phyloP scores from a whole-genome alignment of 140 eudicot species.

The Flaveria floridana region DNA sequence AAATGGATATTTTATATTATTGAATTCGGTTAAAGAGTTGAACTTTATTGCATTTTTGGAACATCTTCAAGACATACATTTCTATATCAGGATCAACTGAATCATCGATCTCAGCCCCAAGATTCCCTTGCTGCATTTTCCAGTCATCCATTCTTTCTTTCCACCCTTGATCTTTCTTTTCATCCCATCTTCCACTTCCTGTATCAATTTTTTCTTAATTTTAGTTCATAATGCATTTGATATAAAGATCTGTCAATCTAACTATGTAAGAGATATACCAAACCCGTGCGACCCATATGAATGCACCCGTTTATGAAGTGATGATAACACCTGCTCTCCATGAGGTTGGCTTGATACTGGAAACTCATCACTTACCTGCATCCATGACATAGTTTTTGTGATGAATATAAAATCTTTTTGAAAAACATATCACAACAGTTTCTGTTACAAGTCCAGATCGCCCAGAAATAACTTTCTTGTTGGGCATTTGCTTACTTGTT shows the following conservation, averaged over 20 bases:
- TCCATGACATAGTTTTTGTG: constrained; percentile 10
- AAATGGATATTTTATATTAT: neutral
- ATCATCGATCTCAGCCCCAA: constrained; percentile 65
- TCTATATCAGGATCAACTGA: constrained; percentile 78
- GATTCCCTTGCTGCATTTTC: constrained; percentile 22
- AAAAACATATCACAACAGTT: neutral
- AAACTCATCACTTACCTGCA: constrained; percentile 88
- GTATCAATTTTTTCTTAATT: neutral
- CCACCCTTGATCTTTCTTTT: constrained; percentile 83
- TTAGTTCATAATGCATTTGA: neutral
- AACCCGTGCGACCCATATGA: constrained; percentile 64
- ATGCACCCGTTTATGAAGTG: constrained; percentile 91
- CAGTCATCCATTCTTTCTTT: constrained; percentile 92
- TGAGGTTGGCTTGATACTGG: constrained; percentile 61
- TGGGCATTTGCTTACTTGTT: constrained; percentile 39
- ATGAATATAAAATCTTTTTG: neutral
- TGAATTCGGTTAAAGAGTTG: neutral
- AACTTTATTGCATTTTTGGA: too few species aligned
- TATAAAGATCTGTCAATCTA: neutral
- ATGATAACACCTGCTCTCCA: constrained; percentile 55
- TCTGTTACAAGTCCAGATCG: too few species aligned
- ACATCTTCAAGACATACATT: constrained; percentile 46
- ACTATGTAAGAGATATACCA: constrained; percentile 38
- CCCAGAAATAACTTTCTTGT: neutral
- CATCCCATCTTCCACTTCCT: constrained; percentile 98